phyloP scores from a whole-genome alignment of 768 basidiomycete species.

The Boletus sensibilis region DNA sequence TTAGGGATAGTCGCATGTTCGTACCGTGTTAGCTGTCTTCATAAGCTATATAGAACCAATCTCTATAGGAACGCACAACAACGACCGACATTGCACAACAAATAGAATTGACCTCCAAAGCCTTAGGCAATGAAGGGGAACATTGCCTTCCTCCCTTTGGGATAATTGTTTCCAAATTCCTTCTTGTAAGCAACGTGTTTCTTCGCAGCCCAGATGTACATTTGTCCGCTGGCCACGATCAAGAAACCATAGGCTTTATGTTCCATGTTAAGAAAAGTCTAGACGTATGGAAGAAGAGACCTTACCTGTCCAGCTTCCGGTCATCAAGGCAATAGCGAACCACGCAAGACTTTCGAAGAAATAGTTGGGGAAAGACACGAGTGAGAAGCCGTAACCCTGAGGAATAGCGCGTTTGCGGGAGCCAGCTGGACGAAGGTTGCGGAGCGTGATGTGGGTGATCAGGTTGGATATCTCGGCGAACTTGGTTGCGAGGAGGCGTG shows the following conservation, averaged over 20 bases:
- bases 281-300: conserved; percentile 8
- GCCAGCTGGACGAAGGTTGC: conserved; percentile 79
- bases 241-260: conserved; percentile 64
- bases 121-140: conserved; percentile 55
- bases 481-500: conserved; percentile 39
- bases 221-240: conserved; percentile 57
- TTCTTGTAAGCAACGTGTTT: conserved; percentile 89
- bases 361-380: conserved; percentile 92
- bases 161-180: conserved; percentile 90
- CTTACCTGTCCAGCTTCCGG: conserved; percentile 72
- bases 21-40: background rate
- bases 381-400: conserved; percentile 85
- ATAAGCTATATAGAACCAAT: background rate
- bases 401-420: conserved; percentile 83
- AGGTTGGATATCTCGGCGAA: conserved; percentile 86
- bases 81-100: background rate
- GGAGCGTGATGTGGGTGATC: conserved; percentile 76
- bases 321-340: conserved; percentile 70
- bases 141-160: conserved; percentile 68
- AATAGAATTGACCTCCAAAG: too few species aligned
- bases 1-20: background rate
- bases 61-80: background rate
- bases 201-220: conserved; percentile 87
- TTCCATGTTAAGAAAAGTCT: background rate
- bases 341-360: conserved; percentile 86